Conservation (phyloP, 257 asterid genomes). For the Capsicum rhomboideum region DNA sequence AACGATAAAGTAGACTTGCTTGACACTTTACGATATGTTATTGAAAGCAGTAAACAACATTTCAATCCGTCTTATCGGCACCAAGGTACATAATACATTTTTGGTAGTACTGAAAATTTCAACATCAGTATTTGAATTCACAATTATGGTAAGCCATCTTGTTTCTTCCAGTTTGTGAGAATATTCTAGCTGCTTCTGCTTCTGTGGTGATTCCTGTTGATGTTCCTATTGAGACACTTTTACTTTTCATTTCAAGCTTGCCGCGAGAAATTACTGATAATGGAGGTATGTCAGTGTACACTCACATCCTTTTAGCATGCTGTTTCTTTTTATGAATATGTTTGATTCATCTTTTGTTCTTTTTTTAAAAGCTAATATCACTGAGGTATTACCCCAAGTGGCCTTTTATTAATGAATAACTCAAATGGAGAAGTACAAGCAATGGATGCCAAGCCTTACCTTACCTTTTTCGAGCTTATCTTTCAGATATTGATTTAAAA, state of each 20-base stretch:
- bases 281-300: constrained; percentile 50
- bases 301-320: neutral
- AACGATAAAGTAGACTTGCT: constrained; percentile 47
- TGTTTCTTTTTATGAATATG: neutral
- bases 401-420: neutral
- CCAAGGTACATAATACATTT: constrained; percentile 45
- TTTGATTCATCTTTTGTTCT: neutral
- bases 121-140: neutral
- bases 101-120: neutral
- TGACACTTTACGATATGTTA: constrained; percentile 63
- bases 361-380: neutral
- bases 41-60: constrained; percentile 81
- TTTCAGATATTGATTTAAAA: neutral
- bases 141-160: constrained; percentile 2
- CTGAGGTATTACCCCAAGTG: neutral
- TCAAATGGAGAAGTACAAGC: neutral
- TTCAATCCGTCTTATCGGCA: constrained; percentile 74
- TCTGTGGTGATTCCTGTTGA: constrained; percentile 48
- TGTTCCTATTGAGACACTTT: constrained; percentile 63
- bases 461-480: neutral
- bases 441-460: neutral
- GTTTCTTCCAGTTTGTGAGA: constrained; percentile 64
- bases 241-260: constrained; percentile 66
- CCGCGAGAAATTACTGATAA: constrained; percentile 79
- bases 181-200: constrained; percentile 62